Base-by-base conservation (phyloP, 495 filamentous ascomycete genomes). In the Aspergillus nidulans region DNA sequence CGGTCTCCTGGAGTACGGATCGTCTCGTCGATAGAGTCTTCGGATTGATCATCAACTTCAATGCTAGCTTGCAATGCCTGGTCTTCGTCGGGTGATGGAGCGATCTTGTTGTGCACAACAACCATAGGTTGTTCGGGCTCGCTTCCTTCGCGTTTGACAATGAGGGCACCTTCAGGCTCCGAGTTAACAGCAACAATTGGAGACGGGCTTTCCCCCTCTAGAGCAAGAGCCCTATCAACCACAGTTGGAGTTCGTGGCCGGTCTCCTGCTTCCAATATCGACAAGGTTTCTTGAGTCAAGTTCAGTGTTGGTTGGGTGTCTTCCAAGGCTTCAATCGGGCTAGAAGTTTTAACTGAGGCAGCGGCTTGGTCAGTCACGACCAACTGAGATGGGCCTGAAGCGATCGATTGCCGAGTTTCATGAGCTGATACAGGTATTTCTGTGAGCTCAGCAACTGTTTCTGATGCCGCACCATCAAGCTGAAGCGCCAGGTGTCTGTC, bases 1-100 rank as follows among this genome's bases (percentile, higher is more conserved):
- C 70, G 71, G 50, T 74, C 60, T 21, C 67, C 63, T 6, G 41
- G 47, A 32, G 61, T 38, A 10, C 53, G 57, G 10, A 62, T 46
- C 38, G 59, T 32, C n/a, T 57, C 42, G 2, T 57, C 46, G 10
- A 62, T 23, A 3, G 36, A 43, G 12, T 41, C 45, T 16, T 32
- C 18, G 36, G 32, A 50, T 15, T 59, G 45, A 3, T 60, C 40
- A 45, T 61, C 56, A 8, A 49, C 24, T 26, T 52, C 49, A 20
- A 53, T 52, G n/a, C 62, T 62, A 16, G 56, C 57, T 34, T 58
- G 56, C 18, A 59, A 19, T 13, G 49, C 30, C 41, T 63, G 52
- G 25, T 56, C 59, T 38, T 52, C 56, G 21, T 42, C 26, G 6
- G 42, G 45, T 8, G 49, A 40, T n/a, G 45, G 18, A 16, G 36